Evolutionary conservation across 768 basidiomycete genomes (phyloP).

Genomic region (Amanita pseudoporphyria): DNA sequence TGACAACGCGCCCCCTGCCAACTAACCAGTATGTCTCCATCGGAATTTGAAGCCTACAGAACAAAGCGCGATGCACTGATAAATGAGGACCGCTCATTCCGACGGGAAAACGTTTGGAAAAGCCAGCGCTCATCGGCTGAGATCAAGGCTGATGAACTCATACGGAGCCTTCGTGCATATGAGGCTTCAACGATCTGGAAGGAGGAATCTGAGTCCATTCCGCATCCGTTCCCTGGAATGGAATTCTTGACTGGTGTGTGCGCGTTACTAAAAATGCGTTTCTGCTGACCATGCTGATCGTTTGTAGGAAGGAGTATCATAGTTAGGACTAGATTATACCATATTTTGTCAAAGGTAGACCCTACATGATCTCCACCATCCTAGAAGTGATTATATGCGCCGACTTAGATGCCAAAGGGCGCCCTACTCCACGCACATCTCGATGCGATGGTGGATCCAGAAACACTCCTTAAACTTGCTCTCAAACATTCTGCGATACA

Average conservation of each 20-base stretch:
- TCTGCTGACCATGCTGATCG: background rate
- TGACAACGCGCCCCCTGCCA: background rate
- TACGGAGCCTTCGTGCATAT: constrained; percentile 41
- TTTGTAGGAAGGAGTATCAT: constrained; percentile 44
- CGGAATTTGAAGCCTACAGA: constrained; percentile 20
- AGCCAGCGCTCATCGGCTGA: constrained; percentile 28
- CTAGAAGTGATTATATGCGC: background rate
- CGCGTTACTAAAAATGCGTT: background rate
- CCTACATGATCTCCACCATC: background rate
- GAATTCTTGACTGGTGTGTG: constrained; percentile 58
- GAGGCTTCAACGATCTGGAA: constrained; percentile 57
- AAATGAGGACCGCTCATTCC: constrained; percentile 36
- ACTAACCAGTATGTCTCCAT: constrained; percentile 7
- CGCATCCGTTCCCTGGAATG: constrained; percentile 70
- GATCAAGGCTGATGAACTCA: constrained; percentile 43
- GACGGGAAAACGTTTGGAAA: constrained; percentile 32
- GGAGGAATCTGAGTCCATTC: constrained; percentile 38
- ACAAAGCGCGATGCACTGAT: constrained; percentile 27
- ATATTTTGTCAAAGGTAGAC: constrained; percentile 45
- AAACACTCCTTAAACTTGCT: constrained; percentile 42
- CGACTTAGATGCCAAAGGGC: constrained; percentile 73
- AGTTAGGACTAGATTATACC: constrained; percentile 49
- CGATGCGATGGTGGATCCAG: constrained; percentile 58
- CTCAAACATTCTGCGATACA: constrained; percentile 51
- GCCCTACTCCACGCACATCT: constrained; percentile 66